phyloP scores from a whole-genome alignment of 2,329 filamentous ascomycete genomes.

The Claviceps spartinae region DNA sequence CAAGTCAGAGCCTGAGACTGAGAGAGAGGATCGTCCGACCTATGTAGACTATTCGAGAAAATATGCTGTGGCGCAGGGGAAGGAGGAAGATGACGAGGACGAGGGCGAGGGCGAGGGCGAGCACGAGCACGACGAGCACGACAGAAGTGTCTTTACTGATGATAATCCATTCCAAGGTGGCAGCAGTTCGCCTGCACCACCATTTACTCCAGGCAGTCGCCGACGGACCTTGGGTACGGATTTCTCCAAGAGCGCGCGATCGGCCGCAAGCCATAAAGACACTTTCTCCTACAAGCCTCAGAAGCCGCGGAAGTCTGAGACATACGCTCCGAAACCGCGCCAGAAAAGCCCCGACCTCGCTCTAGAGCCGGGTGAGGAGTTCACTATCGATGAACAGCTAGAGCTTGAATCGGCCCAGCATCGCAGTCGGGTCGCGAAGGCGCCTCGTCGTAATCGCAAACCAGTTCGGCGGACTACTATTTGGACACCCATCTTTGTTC shows the following conservation, averaged over 20 bases:
- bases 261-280: slow-evolving; percentile 32
- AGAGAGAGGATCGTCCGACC: slow-evolving; percentile 17
- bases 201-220: slow-evolving; percentile 34
- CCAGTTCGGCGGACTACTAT: slow-evolving; percentile 31
- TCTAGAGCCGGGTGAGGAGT: slow-evolving; percentile 72
- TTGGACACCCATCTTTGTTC: slow-evolving; percentile 54
- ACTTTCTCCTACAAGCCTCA: slow-evolving; percentile 13
- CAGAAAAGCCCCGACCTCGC: slow-evolving; percentile 20
- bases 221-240: slow-evolving; percentile 34
- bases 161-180: slow-evolving; percentile 93
- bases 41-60: slow-evolving; percentile 43
- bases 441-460: slow-evolving; percentile 28
- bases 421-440: slow-evolving; percentile 33
- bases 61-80: slow-evolving; percentile 19
- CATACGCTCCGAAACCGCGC: slow-evolving; percentile 29
- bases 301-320: slow-evolving; percentile 43
- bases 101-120: slow-evolving; percentile 30
- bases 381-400: slow-evolving; percentile 79
- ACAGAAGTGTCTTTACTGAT: slow-evolving; percentile 58
- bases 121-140: slow-evolving; percentile 34
- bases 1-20: slow-evolving; percentile 40
- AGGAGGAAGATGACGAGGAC: slow-evolving; percentile 18
- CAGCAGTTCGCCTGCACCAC: slow-evolving; percentile 45
- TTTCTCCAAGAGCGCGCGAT: slow-evolving; percentile 27
- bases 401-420: slow-evolving; percentile 58